Evolutionary conservation across 2,329 filamentous ascomycete species (phyloP), one percentile per base, ranked within the genome.

Genomic region (Colletotrichum tamarilloi): DNA sequence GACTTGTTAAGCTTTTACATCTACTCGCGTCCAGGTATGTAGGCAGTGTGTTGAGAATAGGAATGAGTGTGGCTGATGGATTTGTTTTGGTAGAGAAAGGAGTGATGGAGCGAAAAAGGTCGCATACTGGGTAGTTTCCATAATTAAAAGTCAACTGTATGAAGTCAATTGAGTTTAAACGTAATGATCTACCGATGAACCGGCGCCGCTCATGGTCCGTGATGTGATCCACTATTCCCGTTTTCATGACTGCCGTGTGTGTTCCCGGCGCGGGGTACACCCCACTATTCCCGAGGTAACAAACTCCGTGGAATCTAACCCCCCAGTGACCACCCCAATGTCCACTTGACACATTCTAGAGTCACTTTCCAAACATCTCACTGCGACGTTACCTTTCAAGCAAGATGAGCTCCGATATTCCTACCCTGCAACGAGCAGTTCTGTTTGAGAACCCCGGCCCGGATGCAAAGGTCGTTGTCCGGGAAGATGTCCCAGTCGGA

Each of bases 401-500:
- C 19, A 24, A 2, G 22, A 53, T 38, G 60, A 42, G 22, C 14
- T 5, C 16, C 9, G 32, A n/a, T 22, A 56, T 65, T 11, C 72
- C 63, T 12, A 32, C 49, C 1, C 26, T 62, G 35, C 64, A 73
- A 14, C 49, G 35, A 16, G 72, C 72, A 30, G 60, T 62, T 24
- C 28, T 73, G 5, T 59, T 74, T 16, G 59, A 72, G n/a, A 58
- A 68, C 16, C 72, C 72, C 1, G 72, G 72, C 1, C 68, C 69
- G 14, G 52, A 65, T 7, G 72, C 64, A 0, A 38, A 14, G 3
- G 35, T 74, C 8, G 19, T 49, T 0, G 28, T 74, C 1, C 68
- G 62, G 5, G 30, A 73, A 5, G 60, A 74, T 12, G 14, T 73
- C 4, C 56, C 68, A 16, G 68, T 74, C 28, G 64, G 57, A 12